These are phyloP conservation scores for Botrytis elliptica DNA, from an alignment of 2,329 filamentous ascomycete genomes.

Conservation along the genomic window DNA sequence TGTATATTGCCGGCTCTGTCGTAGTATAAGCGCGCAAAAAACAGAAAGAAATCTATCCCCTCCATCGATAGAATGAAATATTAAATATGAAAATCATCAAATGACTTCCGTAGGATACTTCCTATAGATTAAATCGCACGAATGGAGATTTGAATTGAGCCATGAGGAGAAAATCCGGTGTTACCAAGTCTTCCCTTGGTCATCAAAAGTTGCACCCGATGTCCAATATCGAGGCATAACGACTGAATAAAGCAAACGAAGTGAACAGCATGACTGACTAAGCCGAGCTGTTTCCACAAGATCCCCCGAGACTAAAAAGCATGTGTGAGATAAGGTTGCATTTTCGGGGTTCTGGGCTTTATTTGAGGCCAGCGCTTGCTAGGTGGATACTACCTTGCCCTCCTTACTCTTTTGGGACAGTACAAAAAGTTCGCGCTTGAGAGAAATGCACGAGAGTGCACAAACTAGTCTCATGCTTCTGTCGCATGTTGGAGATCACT, in stretches of 20 bases:
- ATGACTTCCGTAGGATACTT: not conserved
- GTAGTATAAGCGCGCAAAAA: not conserved
- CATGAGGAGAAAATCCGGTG: not conserved
- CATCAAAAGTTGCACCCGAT: not conserved
- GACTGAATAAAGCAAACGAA: not conserved
- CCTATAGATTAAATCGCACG: not conserved
- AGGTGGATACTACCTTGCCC: not conserved
- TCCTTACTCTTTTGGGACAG: not conserved
- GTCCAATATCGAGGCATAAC: not conserved
- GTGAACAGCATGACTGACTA: not conserved
- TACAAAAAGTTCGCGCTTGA: not conserved
- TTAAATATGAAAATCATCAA: constrained; percentile 4
- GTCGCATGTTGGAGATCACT: constrained; percentile 4
- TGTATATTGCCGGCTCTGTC: not conserved
- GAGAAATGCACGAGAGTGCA: not conserved
- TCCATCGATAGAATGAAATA: not conserved
- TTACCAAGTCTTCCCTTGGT: not conserved
- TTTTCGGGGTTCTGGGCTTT: not conserved
- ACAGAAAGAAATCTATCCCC: not conserved
- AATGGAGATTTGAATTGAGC: not conserved
- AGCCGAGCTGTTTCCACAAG: not conserved
- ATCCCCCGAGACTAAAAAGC: constrained; percentile 5
- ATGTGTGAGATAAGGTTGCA: constrained; percentile 1
- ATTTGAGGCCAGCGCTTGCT: constrained; percentile 2
- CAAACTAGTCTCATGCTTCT: constrained; percentile 11